Base-by-base conservation (phyloP, 192 early-diverging fungal species). In the Martensiomyces pterosporus region DNA sequence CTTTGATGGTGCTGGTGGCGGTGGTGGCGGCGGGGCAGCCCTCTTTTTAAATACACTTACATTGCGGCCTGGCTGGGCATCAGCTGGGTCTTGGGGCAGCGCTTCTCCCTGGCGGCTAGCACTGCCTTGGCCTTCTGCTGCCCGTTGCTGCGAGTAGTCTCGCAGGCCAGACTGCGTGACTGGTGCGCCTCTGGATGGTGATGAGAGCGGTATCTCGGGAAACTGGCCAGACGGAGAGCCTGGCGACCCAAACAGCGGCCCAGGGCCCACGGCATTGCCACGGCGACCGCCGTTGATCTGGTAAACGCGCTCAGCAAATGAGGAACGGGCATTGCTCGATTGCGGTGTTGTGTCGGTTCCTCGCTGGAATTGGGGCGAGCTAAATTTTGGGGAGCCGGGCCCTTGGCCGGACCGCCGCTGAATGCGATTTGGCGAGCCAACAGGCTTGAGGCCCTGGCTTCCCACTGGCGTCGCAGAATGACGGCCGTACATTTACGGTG, bases 221-320 rank as follows among this genome's bases (percentile, higher is more conserved):
- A n/a, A n/a, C n/a, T n/a, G n/a, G n/a, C n/a, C n/a, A n/a, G n/a
- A n/a, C n/a, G n/a, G n/a, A n/a, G n/a, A n/a, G n/a, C n/a, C n/a
- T n/a, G n/a, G n/a, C n/a, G n/a, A n/a, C 24, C 41, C 19, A 23
- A 43, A 38, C 22, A 44, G 4, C 17, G 56, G 17, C 13, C 44
- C 42, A 16, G 32, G 7, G 7, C 24, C 27, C n/a, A n/a, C n/a
- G 7, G 29, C 34, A 36, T 27, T 32, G n/a, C 37, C 42, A 12
- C 33, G 43, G 41, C n/a, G 18, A 4, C 43, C 47, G 2, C 60
- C 56, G 9, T 55, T 60, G 61, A 36, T 72, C 25, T 55, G 61
- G 48, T 72, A 64, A 9, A 64, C 62, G 27, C 68, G 68, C 16
- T 72, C 68, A 21, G 60, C 61, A 53, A 72, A 72, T 8, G 52